A percentile compares a stretch with the other conserved stretches of the same genome.
These are phyloP conservation scores for Penicillium hordei DNA, from an alignment of 2,329 filamentous ascomycete genomes.

Conservation along the genomic window DNA sequence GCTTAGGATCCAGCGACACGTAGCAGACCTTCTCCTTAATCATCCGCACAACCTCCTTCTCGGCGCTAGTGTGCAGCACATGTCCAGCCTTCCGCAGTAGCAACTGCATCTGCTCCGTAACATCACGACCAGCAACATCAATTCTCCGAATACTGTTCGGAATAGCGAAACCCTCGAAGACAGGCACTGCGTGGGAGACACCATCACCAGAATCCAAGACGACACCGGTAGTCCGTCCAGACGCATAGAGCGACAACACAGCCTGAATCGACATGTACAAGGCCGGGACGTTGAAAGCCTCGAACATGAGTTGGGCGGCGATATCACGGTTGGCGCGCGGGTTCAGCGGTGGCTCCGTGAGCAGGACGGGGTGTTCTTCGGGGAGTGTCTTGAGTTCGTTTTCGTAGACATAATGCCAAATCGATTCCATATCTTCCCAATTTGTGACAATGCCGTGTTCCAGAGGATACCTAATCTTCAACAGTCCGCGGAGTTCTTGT, in stretches of 20 bases:
- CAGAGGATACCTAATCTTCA: slow-evolving; percentile 94
- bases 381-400: slow-evolving; percentile 95
- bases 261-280: slow-evolving; percentile 97
- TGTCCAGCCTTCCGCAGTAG: slow-evolving; percentile 88
- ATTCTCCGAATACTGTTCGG: slow-evolving; percentile 93
- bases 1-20: slow-evolving; percentile 83
- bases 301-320: slow-evolving; percentile 95
- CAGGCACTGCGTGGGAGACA: slow-evolving; percentile 93
- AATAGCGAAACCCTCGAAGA: slow-evolving; percentile 97
- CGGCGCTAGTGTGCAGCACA: slow-evolving; percentile 94
- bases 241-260: slow-evolving; percentile 92
- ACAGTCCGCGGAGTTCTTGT: slow-evolving; percentile 81
- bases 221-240: slow-evolving; percentile 91
- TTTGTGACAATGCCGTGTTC: slow-evolving; percentile 98
- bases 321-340: slow-evolving; percentile 93
- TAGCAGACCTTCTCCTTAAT: slow-evolving; percentile 97
- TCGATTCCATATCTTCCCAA: slow-evolving; percentile 99
- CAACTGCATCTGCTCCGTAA: slow-evolving; percentile 92
- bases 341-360: slow-evolving; percentile 95
- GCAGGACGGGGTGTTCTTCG: slow-evolving; percentile 96
- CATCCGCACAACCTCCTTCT: slow-evolving; percentile 96
- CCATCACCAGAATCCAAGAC: slow-evolving; percentile 95
- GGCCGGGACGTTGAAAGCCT: slow-evolving; percentile 97
- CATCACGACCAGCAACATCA: slow-evolving; percentile 92
- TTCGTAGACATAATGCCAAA: slow-evolving; percentile 97